Percentiles rank a stretch among this genome's conserved stretches.
Evolutionary conservation across 139 green algal genomes (phyloP).

Genomic region (Limnomonas spitsbergensis): DNA sequence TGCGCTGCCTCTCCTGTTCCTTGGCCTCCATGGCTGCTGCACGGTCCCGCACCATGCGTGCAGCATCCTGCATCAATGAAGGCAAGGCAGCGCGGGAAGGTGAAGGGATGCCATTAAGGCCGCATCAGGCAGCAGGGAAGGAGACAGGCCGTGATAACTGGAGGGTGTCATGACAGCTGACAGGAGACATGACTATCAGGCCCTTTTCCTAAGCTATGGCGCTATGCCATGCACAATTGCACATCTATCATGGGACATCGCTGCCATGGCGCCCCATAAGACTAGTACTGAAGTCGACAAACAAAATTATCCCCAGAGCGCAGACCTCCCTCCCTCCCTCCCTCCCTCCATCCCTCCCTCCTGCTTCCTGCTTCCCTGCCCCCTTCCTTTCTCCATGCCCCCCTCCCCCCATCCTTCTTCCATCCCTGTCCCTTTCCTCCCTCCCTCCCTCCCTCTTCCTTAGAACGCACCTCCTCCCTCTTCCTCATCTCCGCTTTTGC

Average conservation of each 20-base stretch:
- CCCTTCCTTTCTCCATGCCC: too few species aligned
- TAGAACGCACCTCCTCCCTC: conserved; percentile 12
- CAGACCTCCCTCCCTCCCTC: too few species aligned
- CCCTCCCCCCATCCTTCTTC: too few species aligned
- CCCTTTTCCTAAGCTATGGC: not conserved
- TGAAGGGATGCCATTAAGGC: not conserved
- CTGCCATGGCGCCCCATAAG: too few species aligned
- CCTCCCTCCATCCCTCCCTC: too few species aligned
- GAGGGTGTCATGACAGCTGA: not conserved
- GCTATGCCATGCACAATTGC: not conserved
- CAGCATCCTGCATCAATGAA: not conserved
- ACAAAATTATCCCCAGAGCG: too few species aligned
- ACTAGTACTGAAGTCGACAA: too few species aligned
- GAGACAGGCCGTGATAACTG: not conserved
- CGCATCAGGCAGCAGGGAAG: not conserved
- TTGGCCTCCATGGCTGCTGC: conserved; percentile 10
- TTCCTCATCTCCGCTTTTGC: not conserved
- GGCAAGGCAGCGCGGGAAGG: too few species aligned
- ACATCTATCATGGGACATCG: too few species aligned
- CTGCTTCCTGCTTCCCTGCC: too few species aligned
- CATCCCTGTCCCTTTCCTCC: too few species aligned
- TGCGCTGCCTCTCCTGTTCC: conserved; percentile 17
- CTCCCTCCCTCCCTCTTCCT: too few species aligned
- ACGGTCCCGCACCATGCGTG: conserved; percentile 13
- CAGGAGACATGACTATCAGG: not conserved